Conservation (phyloP, 2,329 filamentous ascomycete species). For the Ophiostoma pallidulum region DNA sequence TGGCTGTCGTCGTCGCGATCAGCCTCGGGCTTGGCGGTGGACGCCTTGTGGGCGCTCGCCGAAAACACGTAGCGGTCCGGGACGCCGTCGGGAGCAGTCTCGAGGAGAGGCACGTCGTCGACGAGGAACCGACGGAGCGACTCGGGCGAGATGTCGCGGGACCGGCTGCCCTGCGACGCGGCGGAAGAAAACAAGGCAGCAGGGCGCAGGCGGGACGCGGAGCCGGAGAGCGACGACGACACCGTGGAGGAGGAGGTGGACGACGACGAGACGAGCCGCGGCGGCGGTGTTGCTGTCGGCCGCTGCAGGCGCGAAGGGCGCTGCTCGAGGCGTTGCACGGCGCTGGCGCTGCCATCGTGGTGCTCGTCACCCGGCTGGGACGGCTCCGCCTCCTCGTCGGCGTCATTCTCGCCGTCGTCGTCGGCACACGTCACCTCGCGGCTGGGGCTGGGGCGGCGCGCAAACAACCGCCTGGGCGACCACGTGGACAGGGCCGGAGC, state of each 20-base stretch:
- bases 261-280: conserved; percentile 14
- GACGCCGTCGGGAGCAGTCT: neutral
- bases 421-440: neutral
- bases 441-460: conserved; percentile 7
- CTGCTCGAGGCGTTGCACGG: too few species aligned
- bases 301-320: conserved; percentile 9
- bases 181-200: conserved; percentile 6
- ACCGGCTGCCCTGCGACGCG: conserved; percentile 34
- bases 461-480: conserved; percentile 15
- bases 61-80: too few species aligned
- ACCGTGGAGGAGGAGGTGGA: conserved; percentile 2
- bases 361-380: too few species aligned
- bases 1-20: conserved; percentile 28
- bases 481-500: conserved; percentile 28
- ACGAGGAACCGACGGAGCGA: conserved; percentile 43
- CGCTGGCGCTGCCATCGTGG: too few species aligned
- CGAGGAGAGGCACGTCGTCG: conserved; percentile 33
- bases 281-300: conserved; percentile 27
- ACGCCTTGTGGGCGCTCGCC: too few species aligned
- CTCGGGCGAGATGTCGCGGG: conserved; percentile 46
- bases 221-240: neutral
- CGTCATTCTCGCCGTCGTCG: neutral
- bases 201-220: neutral
- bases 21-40: too few species aligned
- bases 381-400: too few species aligned